Evolutionary conservation across 2,329 filamentous ascomycete species (phyloP), one percentile per base, ranked within the genome.

Genomic region (Dryadomyces sulphureus): DNA sequence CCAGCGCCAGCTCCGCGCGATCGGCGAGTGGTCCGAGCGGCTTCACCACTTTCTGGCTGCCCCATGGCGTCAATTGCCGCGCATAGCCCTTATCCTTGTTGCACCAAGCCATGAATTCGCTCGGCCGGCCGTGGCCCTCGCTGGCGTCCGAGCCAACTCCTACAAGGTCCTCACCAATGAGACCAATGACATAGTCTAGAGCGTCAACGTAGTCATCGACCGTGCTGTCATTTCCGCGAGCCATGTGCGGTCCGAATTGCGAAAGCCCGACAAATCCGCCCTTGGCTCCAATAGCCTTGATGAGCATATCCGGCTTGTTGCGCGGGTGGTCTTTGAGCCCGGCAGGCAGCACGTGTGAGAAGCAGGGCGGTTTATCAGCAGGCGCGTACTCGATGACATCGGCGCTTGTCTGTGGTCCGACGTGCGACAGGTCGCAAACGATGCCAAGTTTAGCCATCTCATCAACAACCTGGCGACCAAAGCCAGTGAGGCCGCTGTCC

Each of bases 181-280:
- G 48, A 1, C 56, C 53, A 11, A 63, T 62, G 2, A 62, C 59
- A 43, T 63, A 63, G 49, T 63, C 63, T 7, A 65, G 49, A 1
- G 60, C 60, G n/a, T 59, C 58, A 17, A 64, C 62, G 45, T 64
- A 65, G 51, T 65, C 62, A 36, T 64, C 61, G n/a, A 65, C 57
- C 1, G 60, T 64, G 53, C 58, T 63, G 43, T 65, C 62, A 50
- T 65, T 64, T 3, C 60, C 62, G 43, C 60, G 60, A 35, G 52
- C 51, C 62, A 64, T 64, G 49, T 65, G 61, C 14, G 61, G 62
- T 2, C 61, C 60, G 45, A 65, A 65, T 45, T 65, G 62, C 7
- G 56, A 60, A 7, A 64, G 51, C 3, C 61, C 61, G n/a, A 65
- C 57, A 45, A 63, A 64, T 2, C 62, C 62, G 3, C 61, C 61